Conservation (phyloP, 305 asterid species). For the Fraxinus sp. region DNA sequence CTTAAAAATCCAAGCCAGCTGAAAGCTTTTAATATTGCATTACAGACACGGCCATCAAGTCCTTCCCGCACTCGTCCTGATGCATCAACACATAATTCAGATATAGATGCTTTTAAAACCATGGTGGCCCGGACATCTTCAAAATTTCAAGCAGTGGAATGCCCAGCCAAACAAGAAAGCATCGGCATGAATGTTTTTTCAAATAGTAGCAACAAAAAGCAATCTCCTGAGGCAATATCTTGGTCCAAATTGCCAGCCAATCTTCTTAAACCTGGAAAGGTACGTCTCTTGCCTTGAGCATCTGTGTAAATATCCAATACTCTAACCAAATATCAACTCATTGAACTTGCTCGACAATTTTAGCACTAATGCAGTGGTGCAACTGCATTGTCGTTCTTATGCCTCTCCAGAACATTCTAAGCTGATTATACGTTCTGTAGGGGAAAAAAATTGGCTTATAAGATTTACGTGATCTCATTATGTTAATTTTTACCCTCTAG, state of each 20-base stretch:
- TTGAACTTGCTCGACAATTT: not conserved
- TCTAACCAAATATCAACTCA: not conserved
- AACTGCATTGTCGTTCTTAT: not conserved
- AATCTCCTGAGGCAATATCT: slow-evolving; percentile 45
- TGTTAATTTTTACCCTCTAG: not conserved
- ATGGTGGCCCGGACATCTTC: slow-evolving; percentile 34
- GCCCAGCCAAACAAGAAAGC: slow-evolving; percentile 49
- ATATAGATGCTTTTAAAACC: slow-evolving; percentile 31
- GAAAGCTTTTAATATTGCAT: slow-evolving; percentile 14
- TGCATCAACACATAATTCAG: slow-evolving; percentile 29
- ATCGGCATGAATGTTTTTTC: slow-evolving; percentile 25
- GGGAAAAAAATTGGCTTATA: not conserved
- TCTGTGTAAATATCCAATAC: not conserved
- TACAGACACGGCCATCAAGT: slow-evolving; percentile 48
- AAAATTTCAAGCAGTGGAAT: slow-evolving; percentile 35
- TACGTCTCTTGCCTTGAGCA: slow-evolving; percentile 21
- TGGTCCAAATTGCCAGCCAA: slow-evolving; percentile 74
- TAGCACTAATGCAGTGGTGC: not conserved
- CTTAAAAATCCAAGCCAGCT: slow-evolving; percentile 5
- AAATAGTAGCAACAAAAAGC: slow-evolving; percentile 37
- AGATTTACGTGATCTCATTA: not conserved
- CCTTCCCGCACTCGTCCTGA: slow-evolving; percentile 45
- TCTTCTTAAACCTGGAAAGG: slow-evolving; percentile 76
- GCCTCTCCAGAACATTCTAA: not conserved
- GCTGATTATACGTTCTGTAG: not conserved